A percentile compares a stretch with the other conserved stretches of the same genome.
Conservation (phyloP, 768 basidiomycete species). For the Lentinula lateritia region DNA sequence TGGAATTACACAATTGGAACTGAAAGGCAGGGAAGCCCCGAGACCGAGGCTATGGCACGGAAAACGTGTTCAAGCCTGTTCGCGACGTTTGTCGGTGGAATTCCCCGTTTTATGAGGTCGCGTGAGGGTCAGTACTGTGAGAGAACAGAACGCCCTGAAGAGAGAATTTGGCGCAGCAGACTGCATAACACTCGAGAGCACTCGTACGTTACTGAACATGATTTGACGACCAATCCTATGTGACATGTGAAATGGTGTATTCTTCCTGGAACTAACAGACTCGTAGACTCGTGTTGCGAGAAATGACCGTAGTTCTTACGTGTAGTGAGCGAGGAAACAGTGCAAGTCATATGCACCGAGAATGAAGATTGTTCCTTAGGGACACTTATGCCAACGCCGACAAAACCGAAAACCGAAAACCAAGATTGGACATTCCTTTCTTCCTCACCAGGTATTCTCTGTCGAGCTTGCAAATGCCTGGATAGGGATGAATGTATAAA, state of each 20-base stretch:
- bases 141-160: not conserved
- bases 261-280: no score
- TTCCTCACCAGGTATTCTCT: no score
- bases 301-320: no score
- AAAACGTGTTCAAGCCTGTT: not conserved
- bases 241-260: no score
- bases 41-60: not conserved
- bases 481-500: not conserved
- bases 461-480: no score
- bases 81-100: not conserved
- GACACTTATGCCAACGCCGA: not conserved
- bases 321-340: no score
- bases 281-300: no score
- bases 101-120: not conserved
- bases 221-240: no score
- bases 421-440: not conserved
- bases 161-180: not conserved
- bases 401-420: not conserved
- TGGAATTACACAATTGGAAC: not conserved
- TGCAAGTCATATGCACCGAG: no score
- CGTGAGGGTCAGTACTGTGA: not conserved
- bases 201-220: no score
- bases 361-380: not conserved
- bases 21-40: not conserved
- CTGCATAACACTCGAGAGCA: no score